These are phyloP conservation scores for Yamadazyma sp. DNA, from an alignment of 1,139 yeast species.

Conservation along the genomic window DNA sequence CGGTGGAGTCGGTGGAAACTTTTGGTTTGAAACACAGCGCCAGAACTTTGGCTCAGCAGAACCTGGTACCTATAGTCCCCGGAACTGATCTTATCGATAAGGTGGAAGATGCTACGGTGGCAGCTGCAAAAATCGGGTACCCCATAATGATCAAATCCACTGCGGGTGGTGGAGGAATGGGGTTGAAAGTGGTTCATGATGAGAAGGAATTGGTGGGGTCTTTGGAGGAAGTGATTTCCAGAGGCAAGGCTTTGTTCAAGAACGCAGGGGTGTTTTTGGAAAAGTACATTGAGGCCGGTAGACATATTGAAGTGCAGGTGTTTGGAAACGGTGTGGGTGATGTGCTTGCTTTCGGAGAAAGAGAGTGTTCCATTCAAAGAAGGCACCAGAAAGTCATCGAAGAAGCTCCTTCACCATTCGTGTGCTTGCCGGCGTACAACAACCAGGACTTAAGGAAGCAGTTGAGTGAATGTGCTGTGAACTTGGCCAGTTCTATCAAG, in stretches of 20 bases:
- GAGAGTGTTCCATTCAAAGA: conserved; percentile 51
- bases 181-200: conserved; percentile 39
- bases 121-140: conserved; percentile 40
- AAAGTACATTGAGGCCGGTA: conserved; percentile 41
- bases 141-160: conserved; percentile 51
- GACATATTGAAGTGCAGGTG: conserved; percentile 49
- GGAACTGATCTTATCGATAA: conserved; percentile 43
- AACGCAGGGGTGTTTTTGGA: conserved; percentile 45
- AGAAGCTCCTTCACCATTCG: conserved; percentile 44
- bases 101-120: conserved; percentile 24
- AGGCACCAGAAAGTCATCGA: conserved; percentile 52
- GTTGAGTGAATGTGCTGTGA: conserved; percentile 24
- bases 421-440: conserved; percentile 15
- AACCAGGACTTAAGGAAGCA: conserved; percentile 16
- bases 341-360: conserved; percentile 44
- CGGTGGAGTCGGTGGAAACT: conserved; percentile 31
- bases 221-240: conserved; percentile 38
- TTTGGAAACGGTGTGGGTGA: conserved; percentile 47
- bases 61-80: conserved; percentile 48
- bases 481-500: conserved; percentile 25
- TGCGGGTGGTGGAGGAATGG: conserved; percentile 57
- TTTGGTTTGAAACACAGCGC: conserved; percentile 39
- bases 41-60: conserved; percentile 26
- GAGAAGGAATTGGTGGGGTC: conserved; percentile 32
- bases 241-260: conserved; percentile 42